Base-by-base conservation (phyloP, 1,139 yeast species). In the Kodamaea ohmeri region DNA sequence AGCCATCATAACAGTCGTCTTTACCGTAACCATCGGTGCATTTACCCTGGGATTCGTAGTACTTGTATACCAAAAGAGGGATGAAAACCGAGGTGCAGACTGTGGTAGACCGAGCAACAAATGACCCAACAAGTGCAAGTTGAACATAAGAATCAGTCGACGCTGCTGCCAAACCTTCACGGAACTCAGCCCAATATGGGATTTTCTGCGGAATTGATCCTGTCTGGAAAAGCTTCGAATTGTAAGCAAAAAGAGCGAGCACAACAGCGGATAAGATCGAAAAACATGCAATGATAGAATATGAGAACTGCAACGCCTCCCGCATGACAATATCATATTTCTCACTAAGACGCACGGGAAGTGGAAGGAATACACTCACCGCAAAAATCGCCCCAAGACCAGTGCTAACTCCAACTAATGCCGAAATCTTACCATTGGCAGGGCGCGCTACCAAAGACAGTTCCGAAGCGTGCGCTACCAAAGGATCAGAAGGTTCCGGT, bases 311-410 rank as follows among this genome's bases (percentile, higher is more conserved):
- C 36, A 83, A 54, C 1, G 80, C 73, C 3, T 53, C 56, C 28
- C 60, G 60, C 4, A 73, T 47, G n/a, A 57, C 45, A 16, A 63
- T 38, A n/a, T 50, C 51, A 27, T 53, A 52, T 13, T 49, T 44
- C 9, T 56, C 52, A 13, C 61, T 61, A 38, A 71, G 58, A 31
- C 56, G 60, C 2, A 70, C 69, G 1, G 80, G 82, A 25, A 71
- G 55, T 4, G 83, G 69, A 21, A 78, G 55, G 37, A 75, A 71
- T 27, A 63, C 56, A 1, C 73, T 57, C 2, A 78, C 83, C 0
- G 83, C 64, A 45, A 76, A 75, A 1, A 78, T 71, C 1, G 90
- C 92, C 27, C 92, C 92, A 9, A 79, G 50, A 0, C 90, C 90
- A 9, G 85, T 68, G 34, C 74, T 63, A 3, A 80, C 55, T 0